Conservation (phyloP, 2,329 filamentous ascomycete genomes). For the Fusarium neocosmosporiellum region DNA sequence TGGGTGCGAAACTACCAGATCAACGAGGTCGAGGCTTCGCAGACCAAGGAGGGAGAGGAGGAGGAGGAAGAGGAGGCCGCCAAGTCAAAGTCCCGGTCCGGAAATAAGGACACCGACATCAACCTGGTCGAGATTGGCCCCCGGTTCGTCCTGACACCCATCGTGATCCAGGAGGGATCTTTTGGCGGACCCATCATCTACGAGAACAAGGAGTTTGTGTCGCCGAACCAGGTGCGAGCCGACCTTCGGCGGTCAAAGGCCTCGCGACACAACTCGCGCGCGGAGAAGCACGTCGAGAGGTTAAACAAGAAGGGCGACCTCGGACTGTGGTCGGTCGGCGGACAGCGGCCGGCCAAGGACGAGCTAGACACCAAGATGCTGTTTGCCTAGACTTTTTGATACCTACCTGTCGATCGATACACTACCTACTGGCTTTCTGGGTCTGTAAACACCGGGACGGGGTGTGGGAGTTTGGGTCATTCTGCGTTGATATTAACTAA, state of each 20-base stretch:
- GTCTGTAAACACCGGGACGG: constrained; percentile 37
- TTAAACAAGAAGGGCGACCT: constrained; percentile 80
- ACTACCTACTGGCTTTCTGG: constrained; percentile 39
- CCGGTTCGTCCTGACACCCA: constrained; percentile 91
- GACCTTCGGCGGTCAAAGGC: constrained; percentile 84
- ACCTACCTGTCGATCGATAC: constrained; percentile 40
- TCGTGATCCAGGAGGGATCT: constrained; percentile 92
- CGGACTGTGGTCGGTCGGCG: constrained; percentile 76
- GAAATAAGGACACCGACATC: constrained; percentile 74
- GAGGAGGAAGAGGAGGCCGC: constrained; percentile 58
- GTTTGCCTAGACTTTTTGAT: constrained; percentile 69
- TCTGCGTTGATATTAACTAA: constrained; percentile 37
- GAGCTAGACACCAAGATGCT: constrained; percentile 81
- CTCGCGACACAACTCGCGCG: constrained; percentile 78
- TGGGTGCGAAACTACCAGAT: constrained; percentile 98
- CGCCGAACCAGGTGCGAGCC: constrained; percentile 90
- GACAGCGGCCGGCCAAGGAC: constrained; percentile 70
- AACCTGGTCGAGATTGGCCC: constrained; percentile 93
- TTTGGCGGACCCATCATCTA: constrained; percentile 98
- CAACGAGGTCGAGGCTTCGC: constrained; percentile 78
- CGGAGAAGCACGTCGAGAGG: constrained; percentile 78
- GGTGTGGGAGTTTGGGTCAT: constrained; percentile 44
- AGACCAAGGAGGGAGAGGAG: constrained; percentile 54
- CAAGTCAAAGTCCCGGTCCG: constrained; percentile 48
- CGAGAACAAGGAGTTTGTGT: constrained; percentile 97